Evolutionary conservation across 1,284 basidiomycete species (phyloP).

Genomic region (Puccinia horiana): DNA sequence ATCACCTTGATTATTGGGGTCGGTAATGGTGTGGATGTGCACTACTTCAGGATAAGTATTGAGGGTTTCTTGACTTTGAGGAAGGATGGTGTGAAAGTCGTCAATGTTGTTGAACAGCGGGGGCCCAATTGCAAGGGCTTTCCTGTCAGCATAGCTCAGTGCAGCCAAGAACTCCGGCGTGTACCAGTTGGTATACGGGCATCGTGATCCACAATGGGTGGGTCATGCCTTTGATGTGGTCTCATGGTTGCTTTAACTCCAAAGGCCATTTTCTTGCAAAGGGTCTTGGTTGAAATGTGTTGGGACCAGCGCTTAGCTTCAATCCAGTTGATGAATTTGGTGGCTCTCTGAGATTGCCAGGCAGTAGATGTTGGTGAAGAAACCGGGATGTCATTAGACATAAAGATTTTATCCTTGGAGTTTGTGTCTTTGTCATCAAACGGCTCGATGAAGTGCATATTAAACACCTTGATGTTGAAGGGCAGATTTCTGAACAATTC

Average conservation of each 20-base stretch:
- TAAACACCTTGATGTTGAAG: constrained; percentile 43
- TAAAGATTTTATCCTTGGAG: constrained; percentile 18
- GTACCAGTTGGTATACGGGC: constrained; percentile 34
- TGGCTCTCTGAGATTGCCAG: constrained; percentile 37
- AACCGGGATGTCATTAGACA: neutral
- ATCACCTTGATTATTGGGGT: neutral
- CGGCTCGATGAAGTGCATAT: constrained; percentile 8
- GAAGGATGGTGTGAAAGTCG: constrained; percentile 11
- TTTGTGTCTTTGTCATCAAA: constrained; percentile 36
- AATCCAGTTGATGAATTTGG: constrained; percentile 39
- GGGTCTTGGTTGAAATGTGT: neutral
- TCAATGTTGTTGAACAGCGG: constrained; percentile 3
- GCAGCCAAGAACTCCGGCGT: neutral
- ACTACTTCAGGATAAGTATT: neutral
- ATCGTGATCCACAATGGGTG: neutral
- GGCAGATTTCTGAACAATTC: constrained; percentile 25
- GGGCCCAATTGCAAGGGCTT: neutral
- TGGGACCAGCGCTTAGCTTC: neutral
- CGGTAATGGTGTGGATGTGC: neutral
- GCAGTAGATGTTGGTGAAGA: neutral
- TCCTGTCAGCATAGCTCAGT: constrained; percentile 16
- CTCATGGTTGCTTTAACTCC: neutral
- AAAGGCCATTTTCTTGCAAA: neutral
- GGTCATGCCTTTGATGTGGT: constrained; percentile 15
- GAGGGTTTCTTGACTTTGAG: neutral